phyloP scores from a whole-genome alignment of 495 filamentous ascomycete genomes.

The Xylaria nigripes region DNA sequence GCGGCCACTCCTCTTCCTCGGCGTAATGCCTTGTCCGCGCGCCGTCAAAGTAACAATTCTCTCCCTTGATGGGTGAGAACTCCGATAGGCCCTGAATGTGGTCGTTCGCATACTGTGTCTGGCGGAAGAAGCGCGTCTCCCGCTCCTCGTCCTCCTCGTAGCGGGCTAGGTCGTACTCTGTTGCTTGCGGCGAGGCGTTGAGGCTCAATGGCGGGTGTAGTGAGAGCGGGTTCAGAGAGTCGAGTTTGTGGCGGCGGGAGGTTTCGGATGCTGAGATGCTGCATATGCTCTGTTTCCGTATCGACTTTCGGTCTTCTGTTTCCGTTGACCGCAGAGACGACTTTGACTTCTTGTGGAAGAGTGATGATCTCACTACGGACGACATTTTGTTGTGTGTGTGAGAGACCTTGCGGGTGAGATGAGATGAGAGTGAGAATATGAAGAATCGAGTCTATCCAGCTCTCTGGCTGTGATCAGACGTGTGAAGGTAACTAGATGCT shows the following conservation, averaged over 20 bases:
- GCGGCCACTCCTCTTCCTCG: constrained; percentile 19
- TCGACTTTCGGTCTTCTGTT: constrained; percentile 8
- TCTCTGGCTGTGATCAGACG: not conserved
- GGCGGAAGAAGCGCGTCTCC: constrained; percentile 19
- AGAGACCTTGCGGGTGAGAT: not conserved
- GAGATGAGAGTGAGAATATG: not conserved
- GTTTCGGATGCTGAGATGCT: constrained; percentile 14
- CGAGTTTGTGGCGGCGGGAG: constrained; percentile 5
- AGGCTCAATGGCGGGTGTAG: constrained; percentile 25
- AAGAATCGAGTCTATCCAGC: not conserved
- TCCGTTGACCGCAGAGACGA: not conserved
- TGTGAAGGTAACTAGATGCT: constrained; percentile 8
- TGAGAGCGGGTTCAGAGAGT: constrained; percentile 20
- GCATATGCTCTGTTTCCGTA: constrained; percentile 22
- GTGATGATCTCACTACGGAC: constrained; percentile 11
- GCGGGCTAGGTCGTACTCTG: constrained; percentile 16
- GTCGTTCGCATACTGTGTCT: constrained; percentile 13
- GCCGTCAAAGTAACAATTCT: constrained; percentile 16
- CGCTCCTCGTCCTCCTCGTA: constrained; percentile 20
- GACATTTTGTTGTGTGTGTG: constrained; percentile 14
- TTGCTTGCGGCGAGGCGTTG: constrained; percentile 22
- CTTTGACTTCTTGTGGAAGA: constrained; percentile 24
- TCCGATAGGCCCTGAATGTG: constrained; percentile 16
- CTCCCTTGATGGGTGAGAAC: constrained; percentile 18
- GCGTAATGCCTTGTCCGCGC: constrained; percentile 14